Evolutionary conservation across 164 flowering plant species (phyloP).

Genomic region (Annona squamosa): DNA sequence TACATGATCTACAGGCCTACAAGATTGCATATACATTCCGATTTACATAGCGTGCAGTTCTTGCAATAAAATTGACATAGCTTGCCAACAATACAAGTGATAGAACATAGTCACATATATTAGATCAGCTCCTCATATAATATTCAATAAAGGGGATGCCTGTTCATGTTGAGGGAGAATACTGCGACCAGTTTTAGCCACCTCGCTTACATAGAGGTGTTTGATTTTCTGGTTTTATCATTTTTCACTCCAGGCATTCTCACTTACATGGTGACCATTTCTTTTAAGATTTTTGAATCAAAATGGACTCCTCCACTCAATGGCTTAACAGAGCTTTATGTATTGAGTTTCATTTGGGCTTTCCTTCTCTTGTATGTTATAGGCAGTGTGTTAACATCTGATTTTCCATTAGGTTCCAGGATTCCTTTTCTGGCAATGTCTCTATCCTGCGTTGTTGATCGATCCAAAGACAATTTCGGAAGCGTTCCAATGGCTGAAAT

Average conservation of each 20-base stretch:
- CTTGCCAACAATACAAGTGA: background rate
- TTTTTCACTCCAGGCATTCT: slow-evolving; percentile 17
- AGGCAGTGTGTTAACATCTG: slow-evolving; percentile 16
- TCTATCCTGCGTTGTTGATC: slow-evolving; percentile 12
- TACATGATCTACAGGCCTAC: background rate
- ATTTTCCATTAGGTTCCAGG: slow-evolving; percentile 3
- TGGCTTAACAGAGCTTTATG: slow-evolving; percentile 11
- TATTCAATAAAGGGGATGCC: background rate
- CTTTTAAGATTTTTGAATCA: slow-evolving; percentile 13
- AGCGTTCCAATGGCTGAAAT: slow-evolving; percentile 9
- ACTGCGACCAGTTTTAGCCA: slow-evolving; percentile 5
- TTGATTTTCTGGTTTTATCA: slow-evolving; percentile 15
- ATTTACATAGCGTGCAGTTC: background rate
- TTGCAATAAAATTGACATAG: background rate
- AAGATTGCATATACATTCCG: background rate
- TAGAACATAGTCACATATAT: background rate
- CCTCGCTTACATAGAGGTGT: slow-evolving; percentile 9
- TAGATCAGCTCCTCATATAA: background rate
- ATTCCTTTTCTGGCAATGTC: slow-evolving; percentile 9
- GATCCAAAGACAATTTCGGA: slow-evolving; percentile 13
- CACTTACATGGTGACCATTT: slow-evolving; percentile 1
- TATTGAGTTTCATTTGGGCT: slow-evolving; percentile 14
- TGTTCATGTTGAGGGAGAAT: slow-evolving; percentile 5
- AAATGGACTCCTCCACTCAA: slow-evolving; percentile 13
- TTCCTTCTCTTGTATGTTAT: slow-evolving; percentile 32